These are phyloP conservation scores for Neonectria neomacrospora DNA, from an alignment of 2,329 filamentous ascomycete genomes.

Conservation along the genomic window DNA sequence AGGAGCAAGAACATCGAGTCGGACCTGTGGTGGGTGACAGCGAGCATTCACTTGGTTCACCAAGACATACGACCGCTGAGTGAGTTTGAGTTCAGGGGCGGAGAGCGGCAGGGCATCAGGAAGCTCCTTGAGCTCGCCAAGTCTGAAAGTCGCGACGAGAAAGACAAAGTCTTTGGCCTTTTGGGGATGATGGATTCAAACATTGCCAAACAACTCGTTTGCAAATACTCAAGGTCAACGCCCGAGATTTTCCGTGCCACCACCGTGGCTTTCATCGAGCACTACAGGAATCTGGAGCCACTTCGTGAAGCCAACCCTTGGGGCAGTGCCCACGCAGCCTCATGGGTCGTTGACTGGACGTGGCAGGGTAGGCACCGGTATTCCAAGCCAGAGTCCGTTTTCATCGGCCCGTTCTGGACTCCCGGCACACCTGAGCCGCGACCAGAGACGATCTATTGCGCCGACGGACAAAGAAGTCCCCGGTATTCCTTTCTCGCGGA, in stretches of 20 bases:
- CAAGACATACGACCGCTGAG: conserved; percentile 22
- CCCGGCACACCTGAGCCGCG: conserved; percentile 20
- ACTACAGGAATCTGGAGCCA: conserved; percentile 25
- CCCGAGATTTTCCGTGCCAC: conserved; percentile 19
- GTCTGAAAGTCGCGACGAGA: conserved; percentile 23
- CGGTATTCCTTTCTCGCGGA: conserved; percentile 1
- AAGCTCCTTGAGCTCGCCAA: conserved; percentile 25
- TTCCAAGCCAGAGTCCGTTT: conserved; percentile 24
- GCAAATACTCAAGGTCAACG: conserved; percentile 23
- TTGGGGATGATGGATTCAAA: conserved; percentile 28
- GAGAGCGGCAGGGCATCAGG: conserved; percentile 17
- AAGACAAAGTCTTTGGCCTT: conserved; percentile 28
- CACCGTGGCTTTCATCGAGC: conserved; percentile 22
- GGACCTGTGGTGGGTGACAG: conserved; percentile 18
- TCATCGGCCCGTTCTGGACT: conserved; percentile 22
- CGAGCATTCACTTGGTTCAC: conserved; percentile 25
- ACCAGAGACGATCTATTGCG: conserved; percentile 23
- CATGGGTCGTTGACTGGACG: conserved; percentile 29
- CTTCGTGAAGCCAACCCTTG: conserved; percentile 28
- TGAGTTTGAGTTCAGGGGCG: conserved; percentile 18
- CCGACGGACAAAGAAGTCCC: conserved; percentile 1
- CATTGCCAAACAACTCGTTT: conserved; percentile 20
- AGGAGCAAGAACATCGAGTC: not conserved
- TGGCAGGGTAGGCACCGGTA: conserved; percentile 25
- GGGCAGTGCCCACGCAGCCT: conserved; percentile 17